Base-by-base conservation (phyloP, 1,139 yeast species). In the Zygosaccharomyces sapae region DNA sequence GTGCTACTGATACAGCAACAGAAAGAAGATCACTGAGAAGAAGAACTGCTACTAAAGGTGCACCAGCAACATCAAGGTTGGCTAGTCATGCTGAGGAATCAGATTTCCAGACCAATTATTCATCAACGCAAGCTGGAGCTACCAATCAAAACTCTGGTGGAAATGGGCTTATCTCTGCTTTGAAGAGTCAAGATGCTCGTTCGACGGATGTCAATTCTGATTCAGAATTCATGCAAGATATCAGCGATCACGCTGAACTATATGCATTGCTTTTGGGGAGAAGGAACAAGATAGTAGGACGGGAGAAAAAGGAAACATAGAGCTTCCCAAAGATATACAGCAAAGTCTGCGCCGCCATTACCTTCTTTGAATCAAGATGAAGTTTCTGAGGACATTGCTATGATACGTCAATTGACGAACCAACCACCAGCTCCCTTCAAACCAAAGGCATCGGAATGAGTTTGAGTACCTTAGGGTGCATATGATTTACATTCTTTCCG, bases 261-360 rank as follows among this genome's bases (percentile, higher is more conserved):
- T 63, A 63, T 31, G 45, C 55, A 1, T 48, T 64, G 7, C 42
- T 64, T 63, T 64, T 46, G 68, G 68, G 8, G 65, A 61, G 19
- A 56, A 56, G 45, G 58, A 55, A n/a, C 51, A 38, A 20, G 52
- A 51, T 12, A 30, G 38, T 13, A 45, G 45, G 25, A 41, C 40
- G 31, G 42, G 34, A 40, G 58, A 54, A 46, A 57, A 53, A 63
- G 63, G 49, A 62, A 61, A 48, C 58, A 56, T 22, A 51, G 65
- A 44, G 52, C 57, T 24, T 54, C 60, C 12, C 65, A 62, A 48
- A 47, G 68, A 24, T 62, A 59, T 33, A 57, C 68, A 1, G 58
- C 67, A 5, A 65, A 65, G 44, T 50, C 67, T 1, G 69, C 69
- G 2, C 69, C 69, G n/a, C 63, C 67, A 3, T 41, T 65, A 12